Evolutionary conservation across 371 early-diverging fungal species (phyloP).

Genomic region (Mucor plumbeus): DNA sequence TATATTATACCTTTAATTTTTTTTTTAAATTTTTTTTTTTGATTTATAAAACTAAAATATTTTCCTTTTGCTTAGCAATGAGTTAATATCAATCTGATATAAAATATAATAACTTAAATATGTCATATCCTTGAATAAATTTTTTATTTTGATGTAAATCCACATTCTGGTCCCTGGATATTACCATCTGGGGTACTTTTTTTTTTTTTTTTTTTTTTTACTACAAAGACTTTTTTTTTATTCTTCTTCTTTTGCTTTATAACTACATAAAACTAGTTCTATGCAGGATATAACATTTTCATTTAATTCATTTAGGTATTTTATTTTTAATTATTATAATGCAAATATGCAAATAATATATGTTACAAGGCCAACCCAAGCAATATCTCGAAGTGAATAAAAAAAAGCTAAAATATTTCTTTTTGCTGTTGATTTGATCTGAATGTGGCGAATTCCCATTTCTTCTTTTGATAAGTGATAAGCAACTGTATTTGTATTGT

Average conservation of each 20-base stretch:
- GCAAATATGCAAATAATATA: constrained; percentile 34
- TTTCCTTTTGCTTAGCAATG: too few species aligned
- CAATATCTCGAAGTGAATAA: constrained; percentile 26
- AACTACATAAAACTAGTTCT: not conserved
- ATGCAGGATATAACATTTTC: too few species aligned
- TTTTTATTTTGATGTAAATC: too few species aligned
- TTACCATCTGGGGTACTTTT: too few species aligned
- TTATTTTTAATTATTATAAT: constrained; percentile 16
- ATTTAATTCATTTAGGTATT: not conserved
- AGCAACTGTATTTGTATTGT: not conserved
- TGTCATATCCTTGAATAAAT: too few species aligned
- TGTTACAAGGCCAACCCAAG: constrained; percentile 19
- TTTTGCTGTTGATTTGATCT: not conserved
- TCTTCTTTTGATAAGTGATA: constrained; percentile 19
- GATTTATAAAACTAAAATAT: too few species aligned
- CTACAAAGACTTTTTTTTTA: too few species aligned
- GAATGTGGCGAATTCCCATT: not conserved
- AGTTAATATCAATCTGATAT: too few species aligned
- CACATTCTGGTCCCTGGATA: too few species aligned
- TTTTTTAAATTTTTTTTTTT: too few species aligned
- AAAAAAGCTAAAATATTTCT: not conserved
- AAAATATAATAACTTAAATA: too few species aligned
- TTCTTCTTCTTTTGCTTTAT: not conserved
- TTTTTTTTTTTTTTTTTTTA: too few species aligned
- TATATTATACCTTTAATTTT: constrained; percentile 5